A percentile compares a stretch with the other conserved stretches of the same genome.
phyloP scores from a whole-genome alignment of 1,139 yeast genomes.

The Diutina rugosa region DNA sequence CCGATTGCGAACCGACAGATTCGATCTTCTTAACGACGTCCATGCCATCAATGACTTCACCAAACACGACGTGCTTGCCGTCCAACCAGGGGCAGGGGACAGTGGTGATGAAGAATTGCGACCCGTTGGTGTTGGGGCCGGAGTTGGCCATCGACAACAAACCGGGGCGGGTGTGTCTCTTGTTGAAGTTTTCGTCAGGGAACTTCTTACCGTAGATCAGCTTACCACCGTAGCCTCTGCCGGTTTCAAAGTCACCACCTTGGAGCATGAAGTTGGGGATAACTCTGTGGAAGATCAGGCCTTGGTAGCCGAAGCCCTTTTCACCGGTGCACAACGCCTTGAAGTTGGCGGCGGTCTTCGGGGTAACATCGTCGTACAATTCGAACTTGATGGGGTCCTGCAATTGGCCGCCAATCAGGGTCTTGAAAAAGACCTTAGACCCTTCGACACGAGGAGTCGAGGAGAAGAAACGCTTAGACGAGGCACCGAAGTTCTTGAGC shows the following conservation, averaged over 20 bases:
- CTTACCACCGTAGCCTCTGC: conserved; percentile 28
- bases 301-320: conserved; percentile 8
- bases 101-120: conserved; percentile 30
- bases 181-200: conserved; percentile 24
- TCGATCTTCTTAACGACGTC: conserved; percentile 28
- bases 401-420: conserved; percentile 1
- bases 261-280: conserved; percentile 32
- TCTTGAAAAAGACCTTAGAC: conserved; percentile 2
- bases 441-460: not conserved
- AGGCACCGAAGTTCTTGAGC: not conserved
- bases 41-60: conserved; percentile 27
- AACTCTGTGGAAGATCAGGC: conserved; percentile 21
- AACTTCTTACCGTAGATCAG: conserved; percentile 27
- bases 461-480: not conserved
- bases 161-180: conserved; percentile 23
- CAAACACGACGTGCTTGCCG: conserved; percentile 29
- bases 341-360: conserved; percentile 9
- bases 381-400: conserved; percentile 9
- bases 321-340: conserved; percentile 8
- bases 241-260: conserved; percentile 31
- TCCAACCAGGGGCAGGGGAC: conserved; percentile 32
- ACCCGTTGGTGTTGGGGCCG: conserved; percentile 30
- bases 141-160: conserved; percentile 31
- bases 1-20: conserved; percentile 18
- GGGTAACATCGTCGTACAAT: conserved; percentile 7